Percentiles rank a stretch among this genome's conserved stretches.
phyloP scores from a whole-genome alignment of 306 rosid species.

The Oxytropis ochrocephala region DNA sequence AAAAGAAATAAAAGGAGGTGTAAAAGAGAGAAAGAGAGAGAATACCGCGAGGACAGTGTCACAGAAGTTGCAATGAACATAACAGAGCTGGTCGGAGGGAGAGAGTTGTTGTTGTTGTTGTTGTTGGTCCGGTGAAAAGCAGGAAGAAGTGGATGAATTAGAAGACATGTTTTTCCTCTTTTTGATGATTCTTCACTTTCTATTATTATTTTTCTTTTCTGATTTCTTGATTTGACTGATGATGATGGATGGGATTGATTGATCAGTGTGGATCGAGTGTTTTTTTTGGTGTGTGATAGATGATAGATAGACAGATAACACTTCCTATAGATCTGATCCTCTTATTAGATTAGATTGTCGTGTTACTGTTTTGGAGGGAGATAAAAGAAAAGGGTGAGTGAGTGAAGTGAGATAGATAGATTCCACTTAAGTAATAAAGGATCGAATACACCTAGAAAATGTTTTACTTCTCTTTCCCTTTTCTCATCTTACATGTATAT shows the following conservation, averaged over 20 bases:
- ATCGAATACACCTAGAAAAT: slow-evolving; percentile 12
- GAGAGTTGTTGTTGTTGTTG: slow-evolving; percentile 55
- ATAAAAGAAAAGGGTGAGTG: background rate
- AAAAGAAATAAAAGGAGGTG: background rate
- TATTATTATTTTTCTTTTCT: background rate
- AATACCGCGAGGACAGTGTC: slow-evolving; percentile 90
- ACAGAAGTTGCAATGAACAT: slow-evolving; percentile 93
- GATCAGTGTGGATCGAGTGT: slow-evolving; percentile 32
- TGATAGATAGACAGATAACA: slow-evolving; percentile 39
- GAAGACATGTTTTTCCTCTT: slow-evolving; percentile 53
- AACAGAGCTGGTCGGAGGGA: slow-evolving; percentile 91
- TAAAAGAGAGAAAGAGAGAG: background rate
- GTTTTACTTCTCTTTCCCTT: background rate
- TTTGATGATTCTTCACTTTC: slow-evolving; percentile 21
- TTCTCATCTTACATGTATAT: background rate
- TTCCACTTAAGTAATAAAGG: slow-evolving; percentile 14
- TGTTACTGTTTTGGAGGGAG: slow-evolving; percentile 15
- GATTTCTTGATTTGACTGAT: slow-evolving; percentile 26
- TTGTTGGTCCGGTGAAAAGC: slow-evolving; percentile 61
- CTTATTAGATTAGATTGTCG: slow-evolving; percentile 35
- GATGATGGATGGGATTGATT: slow-evolving; percentile 90
- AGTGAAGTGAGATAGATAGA: background rate
- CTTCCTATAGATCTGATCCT: slow-evolving; percentile 46
- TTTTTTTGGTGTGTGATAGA: slow-evolving; percentile 26
- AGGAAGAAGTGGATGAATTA: slow-evolving; percentile 38